Evolutionary conservation across 179 eudicot genomes (phyloP).

Genomic region (Sideroxylon spinosum): DNA sequence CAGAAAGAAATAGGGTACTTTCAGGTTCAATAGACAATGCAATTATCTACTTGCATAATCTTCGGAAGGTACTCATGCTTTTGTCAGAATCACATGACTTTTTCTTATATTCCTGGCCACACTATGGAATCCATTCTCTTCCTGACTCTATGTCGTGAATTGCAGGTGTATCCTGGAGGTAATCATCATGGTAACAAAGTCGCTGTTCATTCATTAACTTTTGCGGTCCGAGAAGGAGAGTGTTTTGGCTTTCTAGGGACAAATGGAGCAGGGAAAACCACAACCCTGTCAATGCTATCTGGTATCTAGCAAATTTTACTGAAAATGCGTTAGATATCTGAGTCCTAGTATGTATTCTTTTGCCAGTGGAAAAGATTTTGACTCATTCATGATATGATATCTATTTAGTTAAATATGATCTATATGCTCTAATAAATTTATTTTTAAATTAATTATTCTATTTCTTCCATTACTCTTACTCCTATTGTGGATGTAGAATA

Average conservation of each 20-base stretch:
- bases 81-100: slow-evolving; percentile 1
- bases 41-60: slow-evolving; percentile 71
- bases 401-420: background rate
- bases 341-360: background rate
- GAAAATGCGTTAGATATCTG: background rate
- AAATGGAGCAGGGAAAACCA: slow-evolving; percentile 98
- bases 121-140: background rate
- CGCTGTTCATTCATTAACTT: slow-evolving; percentile 85
- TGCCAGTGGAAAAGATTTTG: slow-evolving; percentile 1
- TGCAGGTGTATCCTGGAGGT: slow-evolving; percentile 78
- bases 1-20: slow-evolving; percentile 78
- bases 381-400: background rate
- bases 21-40: slow-evolving; percentile 76
- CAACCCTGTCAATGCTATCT: slow-evolving; percentile 88
- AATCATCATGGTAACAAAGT: slow-evolving; percentile 50
- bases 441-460: background rate
- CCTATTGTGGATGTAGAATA: background rate
- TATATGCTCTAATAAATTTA: background rate
- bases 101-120: background rate
- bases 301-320: slow-evolving; percentile 35
- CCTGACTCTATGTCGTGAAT: slow-evolving; percentile 10
- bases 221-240: slow-evolving; percentile 93
- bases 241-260: slow-evolving; percentile 98
- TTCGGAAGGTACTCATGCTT: slow-evolving; percentile 61
- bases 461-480: background rate